Percentiles rank a stretch among this genome's conserved stretches.
phyloP scores from a whole-genome alignment of 2,329 filamentous ascomycete species.

The Cercospora zeae-maydis region DNA sequence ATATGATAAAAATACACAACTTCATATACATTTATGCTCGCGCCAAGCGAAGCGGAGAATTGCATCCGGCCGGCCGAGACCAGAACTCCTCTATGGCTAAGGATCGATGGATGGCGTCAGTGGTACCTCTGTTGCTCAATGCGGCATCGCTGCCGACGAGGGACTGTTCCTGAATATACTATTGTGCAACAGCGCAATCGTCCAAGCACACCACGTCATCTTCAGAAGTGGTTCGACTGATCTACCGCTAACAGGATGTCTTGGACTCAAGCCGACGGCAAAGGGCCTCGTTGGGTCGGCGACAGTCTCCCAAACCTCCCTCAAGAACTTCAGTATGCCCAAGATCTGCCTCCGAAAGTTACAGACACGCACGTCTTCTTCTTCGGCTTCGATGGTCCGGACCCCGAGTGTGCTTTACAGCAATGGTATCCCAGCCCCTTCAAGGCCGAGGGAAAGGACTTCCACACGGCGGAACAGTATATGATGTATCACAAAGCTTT shows the following conservation, averaged over 20 bases:
- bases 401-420: constrained; percentile 25
- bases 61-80: constrained; percentile 1
- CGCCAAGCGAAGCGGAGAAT: background rate
- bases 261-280: constrained; percentile 15
- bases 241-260: constrained; percentile 4
- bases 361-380: constrained; percentile 27
- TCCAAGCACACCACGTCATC: background rate
- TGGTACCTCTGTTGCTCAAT: background rate
- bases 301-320: constrained; percentile 17
- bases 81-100: background rate
- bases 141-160: background rate
- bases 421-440: constrained; percentile 29
- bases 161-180: background rate
- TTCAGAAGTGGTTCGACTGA: background rate
- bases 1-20: background rate
- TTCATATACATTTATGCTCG: background rate
- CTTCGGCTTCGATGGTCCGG: constrained; percentile 25
- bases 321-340: constrained; percentile 17
- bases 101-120: background rate
- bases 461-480: constrained; percentile 30
- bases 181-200: background rate
- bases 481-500: constrained; percentile 41
- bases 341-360: constrained; percentile 19
- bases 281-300: constrained; percentile 21
- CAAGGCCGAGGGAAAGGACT: constrained; percentile 15